Percentiles rank a stretch among this genome's conserved stretches.
Conservation (phyloP, 169 alveolate species). For the Blepharisma undulans region DNA sequence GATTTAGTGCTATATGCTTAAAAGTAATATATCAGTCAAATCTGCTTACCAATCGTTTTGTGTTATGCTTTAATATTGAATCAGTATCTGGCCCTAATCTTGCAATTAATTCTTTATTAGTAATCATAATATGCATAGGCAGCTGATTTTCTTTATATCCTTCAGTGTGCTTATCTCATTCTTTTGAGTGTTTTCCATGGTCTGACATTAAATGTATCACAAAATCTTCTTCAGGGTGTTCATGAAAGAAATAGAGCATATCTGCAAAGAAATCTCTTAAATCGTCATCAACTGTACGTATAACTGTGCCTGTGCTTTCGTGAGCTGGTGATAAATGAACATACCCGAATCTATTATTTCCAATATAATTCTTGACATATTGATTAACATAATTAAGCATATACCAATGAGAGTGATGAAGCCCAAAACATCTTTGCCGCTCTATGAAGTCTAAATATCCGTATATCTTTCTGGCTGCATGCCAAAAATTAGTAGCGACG, state of each 20-base stretch:
- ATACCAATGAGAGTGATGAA: neutral
- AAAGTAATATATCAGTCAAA: slow-evolving; percentile 6
- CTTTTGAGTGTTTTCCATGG: slow-evolving; percentile 25
- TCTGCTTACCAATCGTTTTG: slow-evolving; percentile 14
- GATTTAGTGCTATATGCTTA: slow-evolving; percentile 24
- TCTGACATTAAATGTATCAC: neutral
- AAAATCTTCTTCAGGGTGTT: slow-evolving; percentile 18
- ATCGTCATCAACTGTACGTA: slow-evolving; percentile 4
- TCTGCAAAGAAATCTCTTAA: neutral
- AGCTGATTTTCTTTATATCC: slow-evolving; percentile 23
- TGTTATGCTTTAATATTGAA: neutral
- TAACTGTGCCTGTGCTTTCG: slow-evolving; percentile 24
- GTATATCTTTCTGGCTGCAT: slow-evolving; percentile 5
- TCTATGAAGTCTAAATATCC: neutral
- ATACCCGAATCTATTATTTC: slow-evolving; percentile 26
- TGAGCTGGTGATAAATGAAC: slow-evolving; percentile 16
- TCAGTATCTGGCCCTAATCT: neutral
- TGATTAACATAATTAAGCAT: neutral
- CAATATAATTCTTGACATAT: neutral
- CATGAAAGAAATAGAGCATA: neutral
- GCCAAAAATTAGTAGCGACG: slow-evolving; percentile 24
- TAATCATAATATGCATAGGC: neutral
- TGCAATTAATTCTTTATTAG: neutral
- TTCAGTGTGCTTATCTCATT: slow-evolving; percentile 26
- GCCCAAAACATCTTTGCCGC: slow-evolving; percentile 15